These are phyloP conservation scores for Desmodesmus armatus DNA, from an alignment of 139 green algal genomes.

Conservation along the genomic window DNA sequence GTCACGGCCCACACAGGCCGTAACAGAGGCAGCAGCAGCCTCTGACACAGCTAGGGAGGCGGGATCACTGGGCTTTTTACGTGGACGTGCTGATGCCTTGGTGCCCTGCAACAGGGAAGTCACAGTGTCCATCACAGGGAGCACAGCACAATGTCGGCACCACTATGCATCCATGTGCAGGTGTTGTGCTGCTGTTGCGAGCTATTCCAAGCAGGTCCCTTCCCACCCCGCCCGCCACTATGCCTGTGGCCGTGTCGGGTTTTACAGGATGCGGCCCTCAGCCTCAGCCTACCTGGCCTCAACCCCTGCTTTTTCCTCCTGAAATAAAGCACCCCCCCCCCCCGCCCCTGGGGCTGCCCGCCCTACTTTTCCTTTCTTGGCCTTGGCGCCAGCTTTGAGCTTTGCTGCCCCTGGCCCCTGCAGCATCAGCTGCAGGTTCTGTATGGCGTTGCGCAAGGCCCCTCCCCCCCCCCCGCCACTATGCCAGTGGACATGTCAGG, in stretches of 20 bases:
- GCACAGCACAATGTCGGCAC: too few relatives aligned
- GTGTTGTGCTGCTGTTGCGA: too few relatives aligned
- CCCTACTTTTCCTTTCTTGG: constrained; percentile 8
- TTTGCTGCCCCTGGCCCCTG: constrained; percentile 21
- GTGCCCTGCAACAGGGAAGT: background rate
- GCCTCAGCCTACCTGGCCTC: background rate
- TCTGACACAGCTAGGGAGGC: constrained; percentile 1
- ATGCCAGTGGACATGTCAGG: constrained; percentile 38
- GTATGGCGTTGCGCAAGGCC: constrained; percentile 60
- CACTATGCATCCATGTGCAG: too few relatives aligned
- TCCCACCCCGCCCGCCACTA: too few relatives aligned
- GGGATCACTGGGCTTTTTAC: background rate
- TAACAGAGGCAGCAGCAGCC: constrained; percentile 10
- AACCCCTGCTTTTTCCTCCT: background rate
- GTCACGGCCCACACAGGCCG: constrained; percentile 51
- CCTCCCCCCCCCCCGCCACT: too few relatives aligned
- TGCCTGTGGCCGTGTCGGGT: constrained; percentile 28
- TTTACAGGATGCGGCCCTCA: background rate
- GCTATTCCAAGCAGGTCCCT: too few relatives aligned
- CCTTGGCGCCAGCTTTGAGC: background rate
- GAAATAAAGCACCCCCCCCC: background rate
- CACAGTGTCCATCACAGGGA: too few relatives aligned
- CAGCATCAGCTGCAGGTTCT: constrained; percentile 55
- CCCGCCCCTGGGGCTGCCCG: too few relatives aligned
- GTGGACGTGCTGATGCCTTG: background rate